Percentiles rank a stretch among this genome's conserved stretches.
Conservation (phyloP, 495 filamentous ascomycete genomes). For the Neurospora sp. region DNA sequence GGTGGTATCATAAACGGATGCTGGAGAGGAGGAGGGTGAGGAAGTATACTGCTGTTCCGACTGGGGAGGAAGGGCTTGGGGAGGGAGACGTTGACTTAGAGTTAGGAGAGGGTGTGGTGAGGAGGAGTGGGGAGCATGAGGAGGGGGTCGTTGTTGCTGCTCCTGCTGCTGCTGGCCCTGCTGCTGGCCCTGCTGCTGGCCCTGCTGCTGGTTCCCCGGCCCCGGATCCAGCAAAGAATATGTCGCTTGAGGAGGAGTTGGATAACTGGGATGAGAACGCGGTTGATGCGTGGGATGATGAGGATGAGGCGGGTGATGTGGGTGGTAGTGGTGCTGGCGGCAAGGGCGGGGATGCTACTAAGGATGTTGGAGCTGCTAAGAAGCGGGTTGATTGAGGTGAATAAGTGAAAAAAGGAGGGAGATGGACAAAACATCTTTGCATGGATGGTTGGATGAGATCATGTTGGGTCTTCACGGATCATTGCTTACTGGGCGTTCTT, state of each 20-base stretch:
- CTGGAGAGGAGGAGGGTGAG: constrained; percentile 73
- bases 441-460: constrained; percentile 8
- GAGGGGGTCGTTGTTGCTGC: constrained; percentile 29
- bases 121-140: constrained; percentile 17
- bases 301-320: constrained; percentile 36
- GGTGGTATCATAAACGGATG: constrained; percentile 93
- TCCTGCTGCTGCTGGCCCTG: constrained; percentile 18
- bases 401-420: background rate
- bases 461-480: background rate
- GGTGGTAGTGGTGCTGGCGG: constrained; percentile 9
- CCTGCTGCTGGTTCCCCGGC: background rate
- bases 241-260: constrained; percentile 58
- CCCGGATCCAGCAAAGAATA: constrained; percentile 15
- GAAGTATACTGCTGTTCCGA: constrained; percentile 55
- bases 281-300: constrained; percentile 63
- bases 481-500: background rate
- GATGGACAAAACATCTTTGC: background rate
- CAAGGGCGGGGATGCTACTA: constrained; percentile 8
- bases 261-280: constrained; percentile 81
- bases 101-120: constrained; percentile 40
- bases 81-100: constrained; percentile 46
- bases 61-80: constrained; percentile 25
- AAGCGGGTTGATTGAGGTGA: constrained; percentile 29
- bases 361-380: constrained; percentile 19
- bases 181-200: too few relatives aligned